Conservation (phyloP, 805 yeast species). For the Metschnikowia noctiluminum region DNA sequence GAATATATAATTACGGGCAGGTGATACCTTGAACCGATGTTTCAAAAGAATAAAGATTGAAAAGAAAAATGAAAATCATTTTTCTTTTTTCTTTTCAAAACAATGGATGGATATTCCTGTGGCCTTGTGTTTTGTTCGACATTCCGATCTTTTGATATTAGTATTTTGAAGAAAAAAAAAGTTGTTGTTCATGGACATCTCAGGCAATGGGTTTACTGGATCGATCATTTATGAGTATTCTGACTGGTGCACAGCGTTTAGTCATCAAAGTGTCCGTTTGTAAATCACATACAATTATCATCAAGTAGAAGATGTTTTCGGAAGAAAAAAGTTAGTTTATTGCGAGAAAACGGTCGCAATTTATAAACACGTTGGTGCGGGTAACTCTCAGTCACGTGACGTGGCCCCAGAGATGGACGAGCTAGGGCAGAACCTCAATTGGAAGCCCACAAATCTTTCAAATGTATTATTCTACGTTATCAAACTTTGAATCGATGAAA, state of each 20-base stretch:
- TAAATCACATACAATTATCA: conserved; percentile 14
- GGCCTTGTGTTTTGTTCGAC: too few relatives aligned
- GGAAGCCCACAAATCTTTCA: not conserved
- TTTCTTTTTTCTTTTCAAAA: too few relatives aligned
- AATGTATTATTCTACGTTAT: too few relatives aligned
- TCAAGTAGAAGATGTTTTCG: not conserved
- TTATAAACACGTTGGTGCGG: conserved; percentile 6
- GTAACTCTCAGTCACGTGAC: conserved; percentile 7
- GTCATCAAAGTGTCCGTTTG: conserved; percentile 34
- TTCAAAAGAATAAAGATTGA: too few relatives aligned
- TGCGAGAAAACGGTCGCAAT: not conserved
- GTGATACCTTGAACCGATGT: too few relatives aligned
- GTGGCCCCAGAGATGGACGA: not conserved
- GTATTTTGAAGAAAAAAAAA: conserved; percentile 1
- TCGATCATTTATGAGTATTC: conserved; percentile 45
- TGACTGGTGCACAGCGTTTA: conserved; percentile 54
- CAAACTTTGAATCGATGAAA: too few relatives aligned
- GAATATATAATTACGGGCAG: too few relatives aligned
- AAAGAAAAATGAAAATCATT: too few relatives aligned
- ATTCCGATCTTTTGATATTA: conserved; percentile 1
- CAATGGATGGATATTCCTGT: not conserved
- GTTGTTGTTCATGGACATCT: conserved; percentile 20
- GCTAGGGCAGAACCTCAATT: conserved; percentile 1
- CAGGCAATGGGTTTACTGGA: conserved; percentile 49
- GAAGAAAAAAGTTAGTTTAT: not conserved